phyloP scores from a whole-genome alignment of 2,329 filamentous ascomycete species.

The Lasiodiplodia theobromae region DNA sequence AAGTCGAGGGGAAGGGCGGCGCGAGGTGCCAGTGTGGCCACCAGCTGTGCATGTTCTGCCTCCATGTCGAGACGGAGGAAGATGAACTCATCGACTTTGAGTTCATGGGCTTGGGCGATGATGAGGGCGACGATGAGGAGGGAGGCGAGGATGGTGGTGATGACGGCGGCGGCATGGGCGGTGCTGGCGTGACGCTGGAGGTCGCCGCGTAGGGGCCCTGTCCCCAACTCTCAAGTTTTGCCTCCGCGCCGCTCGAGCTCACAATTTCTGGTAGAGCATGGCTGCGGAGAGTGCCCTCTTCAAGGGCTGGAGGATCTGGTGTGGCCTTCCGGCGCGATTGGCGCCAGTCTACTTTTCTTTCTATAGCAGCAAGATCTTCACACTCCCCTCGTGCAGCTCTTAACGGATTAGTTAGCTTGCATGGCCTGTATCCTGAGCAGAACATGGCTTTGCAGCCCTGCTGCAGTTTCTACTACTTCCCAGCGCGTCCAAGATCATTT shows the following conservation, averaged over 20 bases:
- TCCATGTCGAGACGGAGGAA: neutral
- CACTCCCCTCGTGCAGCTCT: too few species aligned
- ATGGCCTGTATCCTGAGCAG: rapidly evolving
- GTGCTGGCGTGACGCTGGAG: neutral
- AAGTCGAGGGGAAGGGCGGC: neutral
- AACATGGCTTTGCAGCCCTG: too few species aligned
- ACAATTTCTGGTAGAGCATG: too few species aligned
- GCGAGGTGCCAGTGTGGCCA: neutral
- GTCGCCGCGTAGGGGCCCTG: neutral
- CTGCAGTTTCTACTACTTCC: too few species aligned
- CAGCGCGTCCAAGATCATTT: too few species aligned
- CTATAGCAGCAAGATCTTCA: too few species aligned
- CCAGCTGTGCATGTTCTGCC: neutral
- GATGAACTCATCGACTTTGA: neutral
- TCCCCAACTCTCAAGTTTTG: too few species aligned
- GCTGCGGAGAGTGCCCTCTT: too few species aligned
- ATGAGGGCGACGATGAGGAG: neutral
- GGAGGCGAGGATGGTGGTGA: neutral
- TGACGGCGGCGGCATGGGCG: neutral
- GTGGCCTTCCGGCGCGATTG: too few species aligned
- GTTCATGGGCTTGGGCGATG: neutral
- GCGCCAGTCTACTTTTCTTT: too few species aligned
- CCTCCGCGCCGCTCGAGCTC: neutral
- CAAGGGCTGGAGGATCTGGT: too few species aligned
- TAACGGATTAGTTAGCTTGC: too few species aligned